Conservation (phyloP, 2,329 filamentous ascomycete species). For the Grosmannia huntii region DNA sequence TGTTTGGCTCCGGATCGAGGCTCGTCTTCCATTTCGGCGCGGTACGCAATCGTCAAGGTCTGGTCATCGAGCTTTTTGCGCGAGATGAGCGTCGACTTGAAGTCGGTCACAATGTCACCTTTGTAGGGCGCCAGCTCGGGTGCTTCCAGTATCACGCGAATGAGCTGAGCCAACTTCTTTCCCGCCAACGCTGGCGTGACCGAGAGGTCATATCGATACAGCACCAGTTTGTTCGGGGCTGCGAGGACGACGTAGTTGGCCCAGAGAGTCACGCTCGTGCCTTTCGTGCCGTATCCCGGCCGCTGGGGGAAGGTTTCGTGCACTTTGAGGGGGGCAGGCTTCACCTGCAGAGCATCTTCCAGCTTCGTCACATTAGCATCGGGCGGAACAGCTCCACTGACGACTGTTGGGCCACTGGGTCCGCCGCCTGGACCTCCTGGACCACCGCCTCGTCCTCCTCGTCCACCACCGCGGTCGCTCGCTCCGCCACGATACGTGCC, state of each 20-base stretch:
- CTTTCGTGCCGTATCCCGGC: constrained; percentile 13
- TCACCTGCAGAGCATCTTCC: constrained; percentile 5
- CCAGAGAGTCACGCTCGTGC: constrained; percentile 12
- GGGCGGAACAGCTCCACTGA: neutral
- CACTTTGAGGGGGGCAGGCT: neutral
- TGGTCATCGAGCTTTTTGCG: constrained; percentile 12
- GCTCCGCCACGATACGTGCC: neutral
- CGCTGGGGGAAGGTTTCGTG: constrained; percentile 4
- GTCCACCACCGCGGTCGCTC: neutral
- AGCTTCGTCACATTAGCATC: constrained; percentile 3
- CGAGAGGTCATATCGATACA: constrained; percentile 14
- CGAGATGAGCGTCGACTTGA: constrained; percentile 20
- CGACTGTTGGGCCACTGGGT: neutral
- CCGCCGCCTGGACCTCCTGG: neutral
- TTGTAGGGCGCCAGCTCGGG: constrained; percentile 9
- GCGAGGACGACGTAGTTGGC: constrained; percentile 16
- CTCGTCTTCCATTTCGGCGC: constrained; percentile 18
- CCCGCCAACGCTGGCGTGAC: constrained; percentile 10
- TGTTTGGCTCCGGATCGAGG: constrained; percentile 8
- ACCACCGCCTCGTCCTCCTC: neutral
- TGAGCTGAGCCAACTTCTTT: constrained; percentile 12
- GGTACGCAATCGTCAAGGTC: constrained; percentile 13
- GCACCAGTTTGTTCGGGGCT: constrained; percentile 5
- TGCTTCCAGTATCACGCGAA: constrained; percentile 15
- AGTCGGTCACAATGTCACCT: constrained; percentile 20